Evolutionary conservation across 805 yeast species (phyloP).

Genomic region (Hanseniaspora meyeri): DNA sequence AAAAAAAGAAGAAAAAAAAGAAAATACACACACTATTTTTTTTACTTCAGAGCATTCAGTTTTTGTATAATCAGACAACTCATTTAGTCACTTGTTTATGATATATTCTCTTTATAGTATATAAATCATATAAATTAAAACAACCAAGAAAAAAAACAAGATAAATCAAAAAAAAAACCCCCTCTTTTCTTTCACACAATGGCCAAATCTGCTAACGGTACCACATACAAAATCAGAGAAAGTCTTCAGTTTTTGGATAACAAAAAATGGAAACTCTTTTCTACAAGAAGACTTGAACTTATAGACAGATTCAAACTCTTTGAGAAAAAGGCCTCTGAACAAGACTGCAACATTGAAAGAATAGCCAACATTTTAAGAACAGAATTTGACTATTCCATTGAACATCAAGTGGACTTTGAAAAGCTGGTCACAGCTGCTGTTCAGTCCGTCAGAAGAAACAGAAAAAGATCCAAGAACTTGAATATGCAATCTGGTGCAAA

Average conservation of each 20-base stretch:
- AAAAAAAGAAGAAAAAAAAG: too few species aligned
- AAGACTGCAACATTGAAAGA: conserved; percentile 63
- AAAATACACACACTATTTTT: too few species aligned
- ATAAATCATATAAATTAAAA: not conserved
- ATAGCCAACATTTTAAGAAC: conserved; percentile 66
- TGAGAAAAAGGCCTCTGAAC: conserved; percentile 79
- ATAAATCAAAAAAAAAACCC: too few species aligned
- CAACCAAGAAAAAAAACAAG: not conserved
- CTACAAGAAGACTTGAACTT: conserved; percentile 78
- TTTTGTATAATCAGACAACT: too few species aligned
- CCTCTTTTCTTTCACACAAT: too few species aligned
- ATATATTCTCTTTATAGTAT: too few species aligned
- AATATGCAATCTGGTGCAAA: not conserved
- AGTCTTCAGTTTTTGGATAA: conserved; percentile 69
- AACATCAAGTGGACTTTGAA: conserved; percentile 62
- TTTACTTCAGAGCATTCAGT: too few species aligned
- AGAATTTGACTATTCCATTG: conserved; percentile 61
- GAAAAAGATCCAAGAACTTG: conserved; percentile 42
- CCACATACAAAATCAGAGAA: conserved; percentile 34
- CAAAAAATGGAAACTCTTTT: conserved; percentile 73
- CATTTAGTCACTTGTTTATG: too few species aligned
- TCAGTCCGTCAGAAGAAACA: conserved; percentile 80
- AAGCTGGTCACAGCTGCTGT: conserved; percentile 85
- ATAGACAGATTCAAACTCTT: conserved; percentile 58
- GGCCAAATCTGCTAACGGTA: conserved; percentile 24